Conservation (phyloP, 345 rosid species). For the Citrus inodora region DNA sequence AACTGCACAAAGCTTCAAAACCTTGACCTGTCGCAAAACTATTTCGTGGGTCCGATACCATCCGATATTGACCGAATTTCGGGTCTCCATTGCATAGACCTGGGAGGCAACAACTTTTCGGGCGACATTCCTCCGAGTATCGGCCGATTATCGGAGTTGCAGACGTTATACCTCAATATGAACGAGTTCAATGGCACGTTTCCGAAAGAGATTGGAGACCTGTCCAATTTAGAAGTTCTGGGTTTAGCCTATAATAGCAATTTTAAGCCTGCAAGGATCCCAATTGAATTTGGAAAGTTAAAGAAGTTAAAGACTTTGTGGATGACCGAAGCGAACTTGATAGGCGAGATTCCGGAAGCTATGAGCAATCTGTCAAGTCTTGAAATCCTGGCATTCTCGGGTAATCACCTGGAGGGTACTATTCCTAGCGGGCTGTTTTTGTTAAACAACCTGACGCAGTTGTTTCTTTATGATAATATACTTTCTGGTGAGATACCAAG, state of each 20-base stretch:
- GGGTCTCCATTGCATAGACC: constrained; percentile 40
- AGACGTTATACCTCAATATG: constrained; percentile 27
- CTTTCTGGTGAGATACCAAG: constrained; percentile 60
- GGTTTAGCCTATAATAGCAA: constrained; percentile 38
- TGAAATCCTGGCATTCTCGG: constrained; percentile 41
- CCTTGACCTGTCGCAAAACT: constrained; percentile 64
- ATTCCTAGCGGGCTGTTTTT: constrained; percentile 47
- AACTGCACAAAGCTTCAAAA: constrained; percentile 53
- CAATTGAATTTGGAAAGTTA: constrained; percentile 53
- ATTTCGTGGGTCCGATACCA: constrained; percentile 66
- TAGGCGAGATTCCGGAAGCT: constrained; percentile 57
- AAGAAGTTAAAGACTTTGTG: constrained; percentile 48
- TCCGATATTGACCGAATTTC: constrained; percentile 52
- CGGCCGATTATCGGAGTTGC: constrained; percentile 45
- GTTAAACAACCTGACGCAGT: constrained; percentile 39
- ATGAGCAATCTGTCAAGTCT: constrained; percentile 47
- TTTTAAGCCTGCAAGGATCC: constrained; percentile 55
- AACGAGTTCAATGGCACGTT: constrained; percentile 66
- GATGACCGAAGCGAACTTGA: constrained; percentile 47
- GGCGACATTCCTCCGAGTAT: constrained; percentile 61
- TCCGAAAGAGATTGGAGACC: constrained; percentile 73
- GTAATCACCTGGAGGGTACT: constrained; percentile 48
- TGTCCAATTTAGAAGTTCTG: constrained; percentile 52
- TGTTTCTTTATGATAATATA: constrained; percentile 46
- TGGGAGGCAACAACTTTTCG: constrained; percentile 58